Base-by-base conservation (phyloP, 1,284 basidiomycete genomes). In the Chondrostereum purpureum region DNA sequence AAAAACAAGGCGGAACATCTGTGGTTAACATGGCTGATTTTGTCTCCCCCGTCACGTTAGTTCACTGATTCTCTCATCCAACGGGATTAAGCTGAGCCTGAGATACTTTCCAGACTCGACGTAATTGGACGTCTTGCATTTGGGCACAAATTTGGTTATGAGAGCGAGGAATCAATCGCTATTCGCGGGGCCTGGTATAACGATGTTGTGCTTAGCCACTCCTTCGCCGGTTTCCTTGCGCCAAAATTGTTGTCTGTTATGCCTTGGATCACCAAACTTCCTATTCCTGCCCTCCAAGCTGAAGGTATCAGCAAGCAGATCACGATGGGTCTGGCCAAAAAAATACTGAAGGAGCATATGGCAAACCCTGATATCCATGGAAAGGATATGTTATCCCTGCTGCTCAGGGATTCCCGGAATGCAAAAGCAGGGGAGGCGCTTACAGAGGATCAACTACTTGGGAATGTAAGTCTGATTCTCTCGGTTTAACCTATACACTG, bases 121-220 rank as follows among this genome's bases (percentile, higher is more conserved):
- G 59, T 61, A 16, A 58, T 63, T 22, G 61, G 60, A 2, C 50
- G 53, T 5, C 58, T 63, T 22, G 65, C 55, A 1, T 65, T 68
- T 39, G 63, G 59, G 14, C 58, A 62, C 48, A 58, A 65, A 38
- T 66, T 68, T 45, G n/a, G n/a, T n/a, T n/a, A n/a, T n/a, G n/a
- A 52, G 50, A 40, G 55, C 48, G 45, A 50, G 16, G 64, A 64
- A 23, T 60, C 63, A 1, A 53, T 54, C n/a, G 53, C 50, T 4
- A 66, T 68, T 40, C 39, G 42, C 27, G 42, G 43, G 3, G 50
- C 58, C 16, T 65, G 62, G 62, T 46, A 52, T 2, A 27, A 53
- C n/a, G 58, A 61, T 39, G 55, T 61, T 8, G 46, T 48, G 12
- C 49, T 53, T 21, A 57, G 57, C 14, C 50, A 55, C 21, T 52